Base-by-base conservation (phyloP, 2,329 filamentous ascomycete genomes). In the Hymenoscyphus infarciens region DNA sequence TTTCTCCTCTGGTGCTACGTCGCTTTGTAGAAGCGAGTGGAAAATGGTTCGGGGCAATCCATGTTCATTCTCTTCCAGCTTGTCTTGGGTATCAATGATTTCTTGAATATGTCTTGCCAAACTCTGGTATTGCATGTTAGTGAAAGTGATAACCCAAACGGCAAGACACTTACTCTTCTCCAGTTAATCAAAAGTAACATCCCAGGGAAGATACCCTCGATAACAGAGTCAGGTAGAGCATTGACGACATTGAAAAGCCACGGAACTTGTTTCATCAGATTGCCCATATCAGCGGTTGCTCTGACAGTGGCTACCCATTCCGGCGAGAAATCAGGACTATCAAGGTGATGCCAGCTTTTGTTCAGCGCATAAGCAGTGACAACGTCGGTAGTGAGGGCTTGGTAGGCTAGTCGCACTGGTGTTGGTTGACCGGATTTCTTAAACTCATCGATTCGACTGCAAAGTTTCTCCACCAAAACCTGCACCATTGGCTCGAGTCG, bases 331-430 rank as follows among this genome's bases (percentile, higher is more conserved):
- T 70, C 66, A 2, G 63, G 64, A 53, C 39, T 58, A 56, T 71
- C 67, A 5, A 70, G 61, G 56, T 64, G 60, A 42, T 69, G 64
- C 63, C 66, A 65, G 49, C 54, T 65, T 16, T 63, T 56, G 35
- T 67, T 72, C n/a, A 74, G 69, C 27, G 67, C 66, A 64, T 74
- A 74, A 38, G 70, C 60, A 29, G 68, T 72, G 35, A 75, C 68
- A 16, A 73, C 66, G 63, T 75, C 74, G 3, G 67, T 70, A 19
- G 66, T 64, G 11, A 67, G 42, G 56, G 63, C 70, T 29, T 56
- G 56, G 39, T 66, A 68, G 8, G 61, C 61, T 7, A 60, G n/a
- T n/a, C 61, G 60, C 55, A 71, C 65, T 6, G 59, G 31, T 29
- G 68, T 39, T 38, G 61, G 62, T 52, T 67, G 52, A 13, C 65